Conservation (phyloP, 176 grass and related monocot species). For the Rhynchospora pubera region DNA sequence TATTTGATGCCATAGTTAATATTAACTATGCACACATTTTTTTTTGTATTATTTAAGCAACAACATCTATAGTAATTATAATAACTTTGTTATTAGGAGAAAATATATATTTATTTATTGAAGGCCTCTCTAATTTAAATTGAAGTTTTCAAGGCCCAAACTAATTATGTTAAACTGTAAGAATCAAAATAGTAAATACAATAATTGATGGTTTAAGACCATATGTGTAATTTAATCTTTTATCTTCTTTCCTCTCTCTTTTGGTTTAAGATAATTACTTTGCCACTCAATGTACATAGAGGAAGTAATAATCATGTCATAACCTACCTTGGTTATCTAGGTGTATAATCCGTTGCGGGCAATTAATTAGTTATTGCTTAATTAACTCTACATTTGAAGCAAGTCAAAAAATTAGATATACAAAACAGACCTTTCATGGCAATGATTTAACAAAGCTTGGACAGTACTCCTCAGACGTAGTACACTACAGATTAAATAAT, state of each 20-base stretch:
- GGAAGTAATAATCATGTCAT: neutral
- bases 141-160: no score
- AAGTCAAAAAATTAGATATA: neutral
- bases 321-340: neutral
- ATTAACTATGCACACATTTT: no score
- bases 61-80: no score
- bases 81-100: no score
- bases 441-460: slow-evolving; percentile 15
- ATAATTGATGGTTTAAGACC: no score
- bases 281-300: neutral
- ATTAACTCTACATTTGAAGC: slow-evolving; percentile 5
- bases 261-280: neutral
- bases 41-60: no score
- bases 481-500: neutral
- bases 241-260: neutral
- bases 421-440: neutral
- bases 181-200: no score
- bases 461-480: neutral
- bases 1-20: no score
- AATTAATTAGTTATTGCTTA: neutral
- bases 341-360: neutral
- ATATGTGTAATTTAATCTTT: neutral
- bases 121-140: no score
- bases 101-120: no score
- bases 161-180: no score